Evolutionary conservation across 768 basidiomycete species (phyloP).

Genomic region (Boletus rubropictus): DNA sequence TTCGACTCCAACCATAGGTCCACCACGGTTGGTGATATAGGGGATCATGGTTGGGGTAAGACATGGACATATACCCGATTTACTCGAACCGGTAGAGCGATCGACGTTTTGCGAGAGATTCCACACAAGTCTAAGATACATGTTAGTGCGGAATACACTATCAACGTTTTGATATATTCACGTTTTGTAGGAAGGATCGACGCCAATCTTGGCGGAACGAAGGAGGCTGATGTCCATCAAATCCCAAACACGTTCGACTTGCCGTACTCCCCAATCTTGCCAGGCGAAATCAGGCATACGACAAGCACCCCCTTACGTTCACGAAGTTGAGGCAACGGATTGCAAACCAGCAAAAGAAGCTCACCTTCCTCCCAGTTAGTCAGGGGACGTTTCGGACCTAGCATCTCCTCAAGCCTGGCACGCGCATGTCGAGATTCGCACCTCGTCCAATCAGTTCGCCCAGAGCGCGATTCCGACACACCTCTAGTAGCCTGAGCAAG

Average conservation of each 20-base stretch:
- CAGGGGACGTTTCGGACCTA: constrained; percentile 79
- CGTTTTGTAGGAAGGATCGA: constrained; percentile 89
- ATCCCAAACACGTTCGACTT: constrained; percentile 94
- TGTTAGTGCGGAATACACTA: not conserved
- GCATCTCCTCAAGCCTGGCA: constrained; percentile 73
- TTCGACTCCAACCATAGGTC: constrained; percentile 91
- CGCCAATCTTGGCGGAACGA: constrained; percentile 70
- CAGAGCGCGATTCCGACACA: constrained; percentile 59
- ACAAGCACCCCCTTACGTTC: constrained; percentile 62
- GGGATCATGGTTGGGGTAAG: constrained; percentile 96
- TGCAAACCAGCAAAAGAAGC: constrained; percentile 9
- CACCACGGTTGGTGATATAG: constrained; percentile 91
- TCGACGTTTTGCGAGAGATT: constrained; percentile 97
- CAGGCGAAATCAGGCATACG: constrained; percentile 86
- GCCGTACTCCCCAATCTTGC: constrained; percentile 89
- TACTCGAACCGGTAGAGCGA: constrained; percentile 74
- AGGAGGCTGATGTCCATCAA: constrained; percentile 88
- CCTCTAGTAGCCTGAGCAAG: constrained; percentile 61
- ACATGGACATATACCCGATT: constrained; percentile 84
- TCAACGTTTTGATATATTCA: constrained; percentile 24
- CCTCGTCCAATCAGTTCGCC: constrained; percentile 83
- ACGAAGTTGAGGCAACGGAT: not conserved
- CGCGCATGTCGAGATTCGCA: constrained; percentile 91
- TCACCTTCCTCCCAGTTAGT: constrained; percentile 91
- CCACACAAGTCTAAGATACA: constrained; percentile 68